Evolutionary conservation across 768 basidiomycete species (phyloP).

Genomic region (Pulveroboletus sp.): DNA sequence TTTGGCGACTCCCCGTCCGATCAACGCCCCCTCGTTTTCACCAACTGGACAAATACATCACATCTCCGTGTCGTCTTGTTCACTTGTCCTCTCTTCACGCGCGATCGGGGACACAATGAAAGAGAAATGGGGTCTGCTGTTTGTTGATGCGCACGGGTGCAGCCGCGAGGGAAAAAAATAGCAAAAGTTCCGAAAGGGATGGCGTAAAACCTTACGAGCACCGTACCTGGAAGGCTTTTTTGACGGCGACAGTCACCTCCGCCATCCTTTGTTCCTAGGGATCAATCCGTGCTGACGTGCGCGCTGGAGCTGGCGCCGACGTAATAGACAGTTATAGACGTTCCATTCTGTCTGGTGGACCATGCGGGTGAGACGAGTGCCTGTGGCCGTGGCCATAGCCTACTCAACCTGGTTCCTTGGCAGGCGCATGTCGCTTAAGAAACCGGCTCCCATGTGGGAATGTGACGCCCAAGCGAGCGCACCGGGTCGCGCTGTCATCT

Average conservation of each 20-base stretch:
- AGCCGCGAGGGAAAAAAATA: slow-evolving; percentile 10
- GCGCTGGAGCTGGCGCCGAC: background rate
- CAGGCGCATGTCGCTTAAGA: background rate
- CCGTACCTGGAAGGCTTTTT: slow-evolving; percentile 9
- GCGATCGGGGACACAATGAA: background rate
- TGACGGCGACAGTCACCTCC: background rate
- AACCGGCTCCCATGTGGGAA: slow-evolving; percentile 10
- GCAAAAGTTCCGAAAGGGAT: slow-evolving; percentile 1
- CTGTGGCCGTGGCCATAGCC: background rate
- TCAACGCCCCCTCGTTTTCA: background rate
- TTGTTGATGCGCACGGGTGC: background rate
- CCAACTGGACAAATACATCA: background rate
- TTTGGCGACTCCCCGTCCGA: background rate
- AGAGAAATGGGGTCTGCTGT: background rate
- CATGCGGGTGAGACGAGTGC: background rate
- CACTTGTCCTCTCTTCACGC: slow-evolving; percentile 2
- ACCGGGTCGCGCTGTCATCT: background rate
- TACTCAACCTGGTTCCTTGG: background rate
- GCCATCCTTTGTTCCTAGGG: background rate
- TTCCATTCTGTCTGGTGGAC: background rate
- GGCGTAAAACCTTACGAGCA: slow-evolving; percentile 13
- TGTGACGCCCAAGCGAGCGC: background rate
- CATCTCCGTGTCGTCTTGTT: slow-evolving; percentile 3
- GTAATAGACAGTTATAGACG: background rate
- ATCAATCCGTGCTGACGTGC: background rate